These are phyloP conservation scores for Brassica juncea DNA, from an alignment of 345 rosid genomes.

Conservation along the genomic window DNA sequence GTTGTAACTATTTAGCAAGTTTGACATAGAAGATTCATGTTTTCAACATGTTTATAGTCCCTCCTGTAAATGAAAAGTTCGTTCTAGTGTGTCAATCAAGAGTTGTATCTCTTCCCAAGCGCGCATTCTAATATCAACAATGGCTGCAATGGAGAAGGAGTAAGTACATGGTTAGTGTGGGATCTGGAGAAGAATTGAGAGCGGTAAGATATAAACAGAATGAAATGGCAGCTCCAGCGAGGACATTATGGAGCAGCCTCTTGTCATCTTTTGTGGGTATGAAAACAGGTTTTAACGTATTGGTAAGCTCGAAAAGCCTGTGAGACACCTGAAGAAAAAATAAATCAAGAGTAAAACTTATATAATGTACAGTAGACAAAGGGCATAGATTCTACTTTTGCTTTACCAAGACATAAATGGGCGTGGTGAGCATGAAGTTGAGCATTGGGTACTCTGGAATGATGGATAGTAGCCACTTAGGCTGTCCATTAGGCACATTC, in stretches of 20 bases:
- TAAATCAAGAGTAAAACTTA: slow-evolving; percentile 15
- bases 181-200: slow-evolving; percentile 74
- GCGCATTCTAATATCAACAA: neutral
- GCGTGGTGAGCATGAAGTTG: slow-evolving; percentile 89
- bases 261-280: slow-evolving; percentile 72
- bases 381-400: neutral
- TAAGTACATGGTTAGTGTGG: slow-evolving; percentile 48
- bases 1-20: slow-evolving; percentile 23
- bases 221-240: slow-evolving; percentile 62
- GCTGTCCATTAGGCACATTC: slow-evolving; percentile 78
- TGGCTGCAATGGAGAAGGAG: neutral
- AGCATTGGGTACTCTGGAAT: slow-evolving; percentile 92
- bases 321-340: slow-evolving; percentile 60
- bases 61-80: slow-evolving; percentile 15
- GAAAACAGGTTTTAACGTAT: slow-evolving; percentile 63
- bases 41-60: neutral
- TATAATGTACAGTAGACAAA: neutral
- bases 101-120: neutral
- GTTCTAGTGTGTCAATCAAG: neutral
- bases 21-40: slow-evolving; percentile 1
- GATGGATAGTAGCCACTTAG: slow-evolving; percentile 85
- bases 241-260: slow-evolving; percentile 60
- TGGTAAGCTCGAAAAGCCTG: slow-evolving; percentile 77
- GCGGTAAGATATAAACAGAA: slow-evolving; percentile 57
- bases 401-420: slow-evolving; percentile 75